A percentile compares a stretch with the other conserved stretches of the same genome.
These are phyloP conservation scores for Didymellaceae sp. DNA, from an alignment of 2,329 filamentous ascomycete species.

Conservation along the genomic window DNA sequence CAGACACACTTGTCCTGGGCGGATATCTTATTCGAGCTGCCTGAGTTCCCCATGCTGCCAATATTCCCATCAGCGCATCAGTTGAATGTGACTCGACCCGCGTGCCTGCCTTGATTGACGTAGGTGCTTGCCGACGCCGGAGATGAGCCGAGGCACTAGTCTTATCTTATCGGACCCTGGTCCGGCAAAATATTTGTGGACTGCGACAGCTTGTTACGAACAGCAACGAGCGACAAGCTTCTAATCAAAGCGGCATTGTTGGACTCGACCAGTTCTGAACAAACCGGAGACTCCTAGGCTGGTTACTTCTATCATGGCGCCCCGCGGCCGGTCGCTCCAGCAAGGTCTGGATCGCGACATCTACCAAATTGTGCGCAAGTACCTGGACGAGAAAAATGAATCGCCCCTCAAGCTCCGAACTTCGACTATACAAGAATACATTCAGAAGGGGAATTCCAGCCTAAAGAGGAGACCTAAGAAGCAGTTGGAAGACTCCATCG, in stretches of 20 bases:
- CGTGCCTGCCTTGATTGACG: constrained; percentile 36
- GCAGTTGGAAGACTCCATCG: constrained; percentile 82
- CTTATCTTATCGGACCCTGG: constrained; percentile 41
- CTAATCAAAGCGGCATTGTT: neutral
- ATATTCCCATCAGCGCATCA: constrained; percentile 30
- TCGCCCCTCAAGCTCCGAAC: constrained; percentile 61
- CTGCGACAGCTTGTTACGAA: constrained; percentile 2
- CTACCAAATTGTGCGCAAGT: constrained; percentile 79
- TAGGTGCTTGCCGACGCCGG: constrained; percentile 21
- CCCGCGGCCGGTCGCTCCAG: constrained; percentile 42
- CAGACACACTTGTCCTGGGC: constrained; percentile 81
- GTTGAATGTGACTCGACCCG: constrained; percentile 23
- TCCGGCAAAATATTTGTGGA: constrained; percentile 34
- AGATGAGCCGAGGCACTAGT: constrained; percentile 19
- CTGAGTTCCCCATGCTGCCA: constrained; percentile 67
- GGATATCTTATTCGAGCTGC: constrained; percentile 70
- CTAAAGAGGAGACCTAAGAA: constrained; percentile 83
- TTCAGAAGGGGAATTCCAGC: constrained; percentile 86
- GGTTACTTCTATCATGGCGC: constrained; percentile 27
- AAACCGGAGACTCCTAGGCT: neutral
- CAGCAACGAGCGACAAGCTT: constrained; percentile 6
- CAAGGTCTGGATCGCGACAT: constrained; percentile 59
- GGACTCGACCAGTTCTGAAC: neutral
- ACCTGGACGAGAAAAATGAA: constrained; percentile 69
- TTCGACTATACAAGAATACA: constrained; percentile 73